Base-by-base conservation (phyloP, 768 basidiomycete species). In the Boletus huronensis region DNA sequence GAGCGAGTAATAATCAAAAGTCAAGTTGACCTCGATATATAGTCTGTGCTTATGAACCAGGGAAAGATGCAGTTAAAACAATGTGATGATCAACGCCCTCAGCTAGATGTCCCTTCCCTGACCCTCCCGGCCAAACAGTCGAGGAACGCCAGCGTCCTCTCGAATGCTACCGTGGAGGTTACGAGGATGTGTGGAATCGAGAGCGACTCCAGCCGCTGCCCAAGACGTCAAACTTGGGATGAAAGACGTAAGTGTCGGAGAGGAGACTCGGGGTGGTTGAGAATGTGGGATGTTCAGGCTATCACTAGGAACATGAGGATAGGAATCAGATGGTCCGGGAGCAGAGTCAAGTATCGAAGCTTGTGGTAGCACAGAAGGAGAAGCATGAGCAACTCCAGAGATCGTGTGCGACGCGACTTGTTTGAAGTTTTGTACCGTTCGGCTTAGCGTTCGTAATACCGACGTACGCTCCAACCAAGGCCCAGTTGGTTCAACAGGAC, bases 381-480 rank as follows among this genome's bases (percentile, higher is more conserved):
- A 43, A 14, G 49, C 0, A 35, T 61, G 48, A 9, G 59, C 38
- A 36, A 55, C 55, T 31, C 65, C 63, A 1, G 74, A 63, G 17
- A 69, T 63, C 9, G 67, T 63, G 39, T 66, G 62, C 3, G 72
- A 65, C 17, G 72, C 64, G 11, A 57, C 69, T 45, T 72, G 64
- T 51, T 68, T 74, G 52, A 84, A 74, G 52, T 72, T 82, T 64
- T 80, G 78, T 53, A 84, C 75, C 1, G 78, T 83, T 62, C 77
- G 72, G 56, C 79, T 79, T 23, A 86, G 66, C 4, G 79, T 77
- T 55, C 78, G 76, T 50, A 85, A 72, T 47, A 86, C 80, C 1
- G 82, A 80, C 21, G 70, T 68, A 48, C 73, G 66, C 47, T 78
- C 77, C 28, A 73, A 62, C 75, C 74, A 75, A 23, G 67, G 64